Evolutionary conservation across 768 basidiomycete species (phyloP), one percentile per base, ranked within the genome.

Genomic region (Mycena amicta): DNA sequence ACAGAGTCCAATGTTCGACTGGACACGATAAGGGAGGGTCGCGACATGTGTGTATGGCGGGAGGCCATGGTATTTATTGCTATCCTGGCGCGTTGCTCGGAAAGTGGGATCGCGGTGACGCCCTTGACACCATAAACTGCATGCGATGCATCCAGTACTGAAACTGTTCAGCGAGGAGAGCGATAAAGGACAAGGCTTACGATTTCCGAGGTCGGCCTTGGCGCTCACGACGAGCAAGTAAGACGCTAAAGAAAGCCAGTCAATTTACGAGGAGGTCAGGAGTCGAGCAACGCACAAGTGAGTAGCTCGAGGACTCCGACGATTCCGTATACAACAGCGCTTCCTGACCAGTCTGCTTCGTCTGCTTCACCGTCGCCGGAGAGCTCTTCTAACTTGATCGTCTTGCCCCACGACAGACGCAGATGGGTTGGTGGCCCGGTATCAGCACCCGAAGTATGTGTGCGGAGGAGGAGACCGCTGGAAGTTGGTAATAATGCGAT

Each of bases 211-310:
- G 59, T 86, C 80, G 45, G 75, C 74, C 57, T 83, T 82, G 1
- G 83, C 78, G 20, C 84, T 86, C 47, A 94, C 83, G 3, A 92
- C 88, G 43, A 94, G 74, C 18, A 94, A 72, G 75, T 92, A 87
- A 8, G 92, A 89, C 31, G 82, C 92, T 93, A 56, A 18, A 46
- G 27, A 59, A 18, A 22, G 27, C 53, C 39, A 45, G 51, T 58
- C 41, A 52, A 60, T 46, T 57, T n/a, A n/a, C 51, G 39, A 52
- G 5, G 43, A 58, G 57, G 54, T 57, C 45, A 45, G 55, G 58
- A 62, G 47, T 47, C 30, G 25, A 27, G 20, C 43, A 39, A 71
- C 76, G 57, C 72, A 93, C 92, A 83, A 66, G 87, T 81, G 68
- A 86, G 90, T 23, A 94, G 72, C 59, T 86, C 84, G 59, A 94